A percentile compares a stretch with the other conserved stretches of the same genome.
Evolutionary conservation across 1,139 yeast genomes (phyloP).

Genomic region (Meyerozyma guilliermondii): DNA sequence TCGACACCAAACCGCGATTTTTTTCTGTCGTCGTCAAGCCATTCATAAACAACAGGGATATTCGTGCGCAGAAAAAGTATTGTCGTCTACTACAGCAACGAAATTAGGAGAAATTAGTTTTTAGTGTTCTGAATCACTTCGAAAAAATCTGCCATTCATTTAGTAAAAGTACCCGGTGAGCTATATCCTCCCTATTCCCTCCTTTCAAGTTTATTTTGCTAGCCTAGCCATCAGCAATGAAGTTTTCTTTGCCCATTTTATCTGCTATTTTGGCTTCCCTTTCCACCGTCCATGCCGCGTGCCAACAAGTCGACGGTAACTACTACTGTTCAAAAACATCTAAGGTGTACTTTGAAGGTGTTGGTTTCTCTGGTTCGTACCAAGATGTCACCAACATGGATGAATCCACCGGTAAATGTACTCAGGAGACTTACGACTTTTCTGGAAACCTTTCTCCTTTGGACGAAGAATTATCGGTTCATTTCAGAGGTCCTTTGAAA

Average conservation of each 20-base stretch:
- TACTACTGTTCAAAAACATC: constrained; percentile 72
- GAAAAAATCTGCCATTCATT: constrained; percentile 2
- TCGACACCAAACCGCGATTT: constrained; percentile 1
- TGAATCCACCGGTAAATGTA: constrained; percentile 45
- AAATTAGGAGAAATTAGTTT: neutral
- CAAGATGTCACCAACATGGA: constrained; percentile 52
- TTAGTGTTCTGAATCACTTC: constrained; percentile 2
- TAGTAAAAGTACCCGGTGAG: constrained; percentile 1
- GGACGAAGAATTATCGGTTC: constrained; percentile 69
- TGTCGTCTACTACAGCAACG: constrained; percentile 1
- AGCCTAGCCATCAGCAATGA: constrained; percentile 11
- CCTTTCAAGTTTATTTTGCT: neutral
- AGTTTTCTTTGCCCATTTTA: constrained; percentile 18
- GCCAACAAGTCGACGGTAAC: constrained; percentile 58
- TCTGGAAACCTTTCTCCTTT: constrained; percentile 64
- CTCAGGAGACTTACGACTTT: constrained; percentile 47
- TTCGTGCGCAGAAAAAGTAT: constrained; percentile 1
- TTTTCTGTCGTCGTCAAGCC: neutral
- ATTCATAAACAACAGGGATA: constrained; percentile 3
- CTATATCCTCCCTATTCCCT: neutral
- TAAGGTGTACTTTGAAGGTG: constrained; percentile 58
- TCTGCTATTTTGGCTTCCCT: constrained; percentile 23
- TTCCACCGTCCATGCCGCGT: constrained; percentile 31
- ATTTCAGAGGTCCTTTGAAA: constrained; percentile 72
- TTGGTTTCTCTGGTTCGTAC: constrained; percentile 66